Evolutionary conservation across 2,329 filamentous ascomycete genomes (phyloP).

Genomic region (Parastagonospora avenae): DNA sequence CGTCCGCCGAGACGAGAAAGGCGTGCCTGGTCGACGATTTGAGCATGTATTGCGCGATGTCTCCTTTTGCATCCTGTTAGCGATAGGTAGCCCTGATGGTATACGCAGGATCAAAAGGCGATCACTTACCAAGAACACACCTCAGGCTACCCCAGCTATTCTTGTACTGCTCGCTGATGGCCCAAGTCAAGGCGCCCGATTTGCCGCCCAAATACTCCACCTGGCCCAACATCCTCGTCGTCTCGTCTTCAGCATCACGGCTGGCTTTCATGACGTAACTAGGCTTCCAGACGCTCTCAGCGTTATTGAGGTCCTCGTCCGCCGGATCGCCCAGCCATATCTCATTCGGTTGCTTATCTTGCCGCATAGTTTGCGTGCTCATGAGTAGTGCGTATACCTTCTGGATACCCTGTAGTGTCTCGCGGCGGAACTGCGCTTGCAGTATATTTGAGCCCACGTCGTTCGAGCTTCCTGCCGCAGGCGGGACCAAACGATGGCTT

Average conservation of each 20-base stretch:
- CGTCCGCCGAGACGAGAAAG: slow-evolving; percentile 23
- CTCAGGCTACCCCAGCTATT: slow-evolving; percentile 24
- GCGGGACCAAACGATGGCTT: not conserved
- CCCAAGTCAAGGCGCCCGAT: slow-evolving; percentile 15
- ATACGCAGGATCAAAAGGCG: no score
- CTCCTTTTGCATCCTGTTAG: slow-evolving; percentile 11
- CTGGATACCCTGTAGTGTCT: slow-evolving; percentile 11
- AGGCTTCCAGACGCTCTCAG: slow-evolving; percentile 9
- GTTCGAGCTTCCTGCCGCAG: not conserved
- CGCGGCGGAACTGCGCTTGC: slow-evolving; percentile 10
- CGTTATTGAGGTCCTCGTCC: slow-evolving; percentile 7
- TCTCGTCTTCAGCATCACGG: not conserved
- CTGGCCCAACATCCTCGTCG: slow-evolving; percentile 20
- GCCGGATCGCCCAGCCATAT: slow-evolving; percentile 4
- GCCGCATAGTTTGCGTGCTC: not conserved
- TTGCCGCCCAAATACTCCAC: slow-evolving; percentile 23
- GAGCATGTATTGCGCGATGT: slow-evolving; percentile 25
- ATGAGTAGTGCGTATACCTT: slow-evolving; percentile 9
- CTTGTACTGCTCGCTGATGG: slow-evolving; percentile 5
- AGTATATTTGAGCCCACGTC: not conserved
- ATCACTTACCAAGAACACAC: slow-evolving; percentile 19
- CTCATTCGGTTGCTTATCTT: not conserved
- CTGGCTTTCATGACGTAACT: slow-evolving; percentile 14
- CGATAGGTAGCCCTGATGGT: not conserved
- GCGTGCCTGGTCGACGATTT: slow-evolving; percentile 17